Percentiles rank a stretch among this genome's conserved stretches.
These are phyloP conservation scores for Pittosporum tobira DNA, from an alignment of 129 eudicot genomes.

Conservation along the genomic window DNA sequence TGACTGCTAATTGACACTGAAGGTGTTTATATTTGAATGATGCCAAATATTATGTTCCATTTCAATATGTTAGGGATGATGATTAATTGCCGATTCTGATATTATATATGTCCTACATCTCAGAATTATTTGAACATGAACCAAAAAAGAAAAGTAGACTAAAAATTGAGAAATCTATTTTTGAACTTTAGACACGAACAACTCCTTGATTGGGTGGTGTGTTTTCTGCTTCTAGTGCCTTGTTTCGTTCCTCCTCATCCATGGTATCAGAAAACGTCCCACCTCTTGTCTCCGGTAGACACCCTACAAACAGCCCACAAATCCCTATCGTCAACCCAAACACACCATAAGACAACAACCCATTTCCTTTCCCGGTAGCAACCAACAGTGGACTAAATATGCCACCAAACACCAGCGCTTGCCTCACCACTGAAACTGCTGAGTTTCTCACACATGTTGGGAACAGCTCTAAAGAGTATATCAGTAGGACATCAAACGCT, in stretches of 20 bases:
- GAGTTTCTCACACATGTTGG: constrained; percentile 58
- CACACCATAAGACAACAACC: constrained; percentile 26
- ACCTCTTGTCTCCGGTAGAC: constrained; percentile 34
- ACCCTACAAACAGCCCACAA: constrained; percentile 26
- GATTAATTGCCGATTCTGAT: not conserved
- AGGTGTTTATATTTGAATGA: too few relatives aligned
- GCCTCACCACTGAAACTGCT: constrained; percentile 44
- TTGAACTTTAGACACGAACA: not conserved
- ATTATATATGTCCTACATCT: too few relatives aligned
- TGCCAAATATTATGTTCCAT: not conserved
- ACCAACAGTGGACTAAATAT: constrained; percentile 29
- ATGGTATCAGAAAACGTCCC: constrained; percentile 20
- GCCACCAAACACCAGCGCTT: constrained; percentile 37
- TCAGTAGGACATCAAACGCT: constrained; percentile 27
- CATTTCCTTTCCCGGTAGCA: constrained; percentile 20
- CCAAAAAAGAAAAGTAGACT: too few relatives aligned
- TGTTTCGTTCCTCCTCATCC: constrained; percentile 22
- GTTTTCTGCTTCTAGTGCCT: not conserved
- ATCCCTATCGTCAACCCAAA: constrained; percentile 28
- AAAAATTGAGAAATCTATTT: not conserved
- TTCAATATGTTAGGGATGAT: not conserved
- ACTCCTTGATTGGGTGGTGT: not conserved
- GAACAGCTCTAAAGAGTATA: constrained; percentile 38
- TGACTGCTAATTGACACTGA: not conserved
- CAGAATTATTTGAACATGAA: not conserved